Evolutionary conservation across 306 rosid genomes (phyloP), one percentile per base, ranked within the genome.

Genomic region (Medicago lupulina): DNA sequence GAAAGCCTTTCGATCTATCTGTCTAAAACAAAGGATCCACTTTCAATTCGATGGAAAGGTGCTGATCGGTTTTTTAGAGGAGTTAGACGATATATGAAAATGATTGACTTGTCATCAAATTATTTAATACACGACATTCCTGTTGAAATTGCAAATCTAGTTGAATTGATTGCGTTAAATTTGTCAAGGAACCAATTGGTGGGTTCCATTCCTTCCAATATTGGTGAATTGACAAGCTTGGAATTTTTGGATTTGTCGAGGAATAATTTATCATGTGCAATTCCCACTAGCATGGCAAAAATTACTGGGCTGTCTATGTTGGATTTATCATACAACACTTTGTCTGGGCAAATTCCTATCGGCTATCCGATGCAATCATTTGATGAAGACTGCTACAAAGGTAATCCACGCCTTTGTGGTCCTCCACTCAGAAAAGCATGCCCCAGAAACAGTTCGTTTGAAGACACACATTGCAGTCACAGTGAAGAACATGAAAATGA

Each of bases 51-150:
- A n/a, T n/a, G n/a, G n/a, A n/a, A n/a, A n/a, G n/a, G n/a, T n/a
- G n/a, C n/a, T n/a, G n/a, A n/a, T n/a, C n/a, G n/a, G n/a, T n/a
- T n/a, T n/a, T n/a, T n/a, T n/a, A n/a, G n/a, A n/a, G n/a, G n/a
- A n/a, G n/a, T n/a, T n/a, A n/a, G n/a, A n/a, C n/a, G n/a, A n/a
- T n/a, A n/a, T n/a, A n/a, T n/a, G n/a, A n/a, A n/a, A n/a, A n/a
- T n/a, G n/a, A n/a, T 79, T 38, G 83, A 68, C 75, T 34, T 83
- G 43, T 83, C 89, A 16, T 44, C 78, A 3, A 86, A 86, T 64
- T 39, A 1, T 12, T 78, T 83, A 16, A 70, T 57, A 3, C 76
- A 72, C 7, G 46, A 18, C 34, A 78, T 81, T 25, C 89, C 87
- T 10, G 3, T 5, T n/a, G 79, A 72, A 60, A 71, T 83, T 3